Conservation (phyloP, 2,329 filamentous ascomycete species). For the Septoria linicola region DNA sequence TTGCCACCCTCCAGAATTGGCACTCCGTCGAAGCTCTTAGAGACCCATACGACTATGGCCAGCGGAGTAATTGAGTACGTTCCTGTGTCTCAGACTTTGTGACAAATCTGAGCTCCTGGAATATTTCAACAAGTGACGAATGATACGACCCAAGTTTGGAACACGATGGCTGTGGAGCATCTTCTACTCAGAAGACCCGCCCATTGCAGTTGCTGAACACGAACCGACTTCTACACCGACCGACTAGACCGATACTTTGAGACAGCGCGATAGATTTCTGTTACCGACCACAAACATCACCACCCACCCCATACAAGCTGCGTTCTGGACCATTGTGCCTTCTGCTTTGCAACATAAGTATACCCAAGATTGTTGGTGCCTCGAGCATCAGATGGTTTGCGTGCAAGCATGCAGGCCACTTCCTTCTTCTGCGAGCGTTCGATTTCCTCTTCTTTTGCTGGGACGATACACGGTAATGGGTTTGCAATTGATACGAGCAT, state of each 20-base stretch:
- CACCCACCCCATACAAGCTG: not conserved
- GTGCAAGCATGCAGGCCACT: no score
- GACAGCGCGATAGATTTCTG: not conserved
- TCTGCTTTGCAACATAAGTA: conserved; percentile 1
- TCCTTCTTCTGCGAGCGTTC: no score
- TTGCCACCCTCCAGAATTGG: not conserved
- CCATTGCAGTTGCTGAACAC: not conserved
- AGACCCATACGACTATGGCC: not conserved
- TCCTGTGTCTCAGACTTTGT: not conserved
- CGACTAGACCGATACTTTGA: conserved; percentile 1
- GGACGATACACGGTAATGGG: no score
- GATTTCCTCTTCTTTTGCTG: no score
- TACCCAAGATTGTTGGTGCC: conserved; percentile 2
- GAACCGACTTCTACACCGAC: not conserved
- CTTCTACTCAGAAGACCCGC: not conserved
- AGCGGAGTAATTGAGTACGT: not conserved
- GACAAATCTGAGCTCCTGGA: not conserved
- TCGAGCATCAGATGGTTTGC: not conserved
- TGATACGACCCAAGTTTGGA: conserved; percentile 2
- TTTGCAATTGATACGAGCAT: not conserved
- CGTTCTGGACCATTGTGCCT: not conserved
- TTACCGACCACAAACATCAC: not conserved
- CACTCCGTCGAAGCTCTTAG: not conserved
- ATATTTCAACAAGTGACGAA: conserved; percentile 3
- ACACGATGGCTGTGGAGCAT: not conserved